Conservation (phyloP, 805 yeast species). For the Teunomyces atbi region DNA sequence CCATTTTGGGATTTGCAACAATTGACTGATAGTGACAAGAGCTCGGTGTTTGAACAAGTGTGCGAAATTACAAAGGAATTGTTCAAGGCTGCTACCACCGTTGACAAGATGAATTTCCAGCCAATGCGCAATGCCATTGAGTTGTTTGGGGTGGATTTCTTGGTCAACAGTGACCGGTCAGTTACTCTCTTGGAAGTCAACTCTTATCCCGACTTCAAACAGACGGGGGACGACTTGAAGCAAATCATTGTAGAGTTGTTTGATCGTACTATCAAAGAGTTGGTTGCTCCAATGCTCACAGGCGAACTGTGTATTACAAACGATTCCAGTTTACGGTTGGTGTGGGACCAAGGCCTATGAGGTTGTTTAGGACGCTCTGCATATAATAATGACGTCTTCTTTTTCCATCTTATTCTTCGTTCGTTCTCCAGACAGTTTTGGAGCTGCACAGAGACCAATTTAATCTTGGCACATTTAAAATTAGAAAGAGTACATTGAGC, state of each 20-base stretch:
- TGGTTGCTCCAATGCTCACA: constrained; percentile 49
- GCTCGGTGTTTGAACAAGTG: constrained; percentile 51
- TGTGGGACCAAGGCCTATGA: background rate
- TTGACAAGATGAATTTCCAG: constrained; percentile 80
- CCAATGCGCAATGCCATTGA: constrained; percentile 82
- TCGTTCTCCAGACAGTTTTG: background rate
- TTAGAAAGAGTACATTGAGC: background rate
- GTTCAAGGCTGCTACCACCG: constrained; percentile 76
- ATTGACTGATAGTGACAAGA: constrained; percentile 26
- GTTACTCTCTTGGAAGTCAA: constrained; percentile 80
- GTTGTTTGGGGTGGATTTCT: constrained; percentile 83
- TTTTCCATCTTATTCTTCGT: background rate
- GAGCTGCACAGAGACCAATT: background rate
- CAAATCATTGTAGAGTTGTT: constrained; percentile 65
- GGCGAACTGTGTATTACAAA: background rate
- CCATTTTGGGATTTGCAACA: constrained; percentile 60
- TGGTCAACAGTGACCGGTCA: constrained; percentile 55
- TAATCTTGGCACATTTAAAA: background rate
- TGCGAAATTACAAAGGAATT: constrained; percentile 63
- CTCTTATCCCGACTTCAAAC: constrained; percentile 95
- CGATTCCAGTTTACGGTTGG: constrained; percentile 3
- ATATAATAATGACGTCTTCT: background rate
- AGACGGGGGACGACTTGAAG: constrained; percentile 80
- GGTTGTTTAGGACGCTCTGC: background rate
- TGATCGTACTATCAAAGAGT: constrained; percentile 48